These are phyloP conservation scores for Clitopilus passeckerianus DNA, from an alignment of 768 basidiomycete genomes.

Conservation along the genomic window DNA sequence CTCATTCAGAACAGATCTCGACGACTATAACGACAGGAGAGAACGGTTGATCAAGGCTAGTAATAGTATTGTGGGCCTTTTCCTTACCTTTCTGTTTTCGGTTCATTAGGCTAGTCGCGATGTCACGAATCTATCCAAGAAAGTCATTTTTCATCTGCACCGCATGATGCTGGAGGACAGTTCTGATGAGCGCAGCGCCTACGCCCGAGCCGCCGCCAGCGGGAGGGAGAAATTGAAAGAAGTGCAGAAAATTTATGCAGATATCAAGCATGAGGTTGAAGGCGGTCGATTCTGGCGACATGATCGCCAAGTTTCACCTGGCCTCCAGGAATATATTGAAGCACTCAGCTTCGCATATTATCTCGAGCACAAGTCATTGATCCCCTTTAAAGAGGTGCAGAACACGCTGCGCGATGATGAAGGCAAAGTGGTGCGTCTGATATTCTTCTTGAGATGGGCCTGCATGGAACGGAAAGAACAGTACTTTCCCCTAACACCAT, in stretches of 20 bases:
- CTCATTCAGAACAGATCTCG: conserved; percentile 65
- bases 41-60: conserved; percentile 87
- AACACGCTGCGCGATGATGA: conserved; percentile 52
- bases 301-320: conserved; percentile 67
- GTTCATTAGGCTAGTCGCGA: conserved; percentile 68
- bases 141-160: conserved; percentile 89
- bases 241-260: conserved; percentile 59
- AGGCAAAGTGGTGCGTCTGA: conserved; percentile 56
- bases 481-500: conserved; percentile 72
- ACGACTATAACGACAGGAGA: conserved; percentile 80
- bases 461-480: conserved; percentile 20
- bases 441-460: neutral
- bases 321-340: conserved; percentile 95
- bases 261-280: conserved; percentile 54
- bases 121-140: conserved; percentile 88
- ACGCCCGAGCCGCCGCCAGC: conserved; percentile 39
- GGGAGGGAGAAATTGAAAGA: conserved; percentile 61
- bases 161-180: conserved; percentile 44
- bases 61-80: conserved; percentile 2
- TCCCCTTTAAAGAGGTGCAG: conserved; percentile 68
- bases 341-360: conserved; percentile 87
- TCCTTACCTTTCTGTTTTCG: neutral
- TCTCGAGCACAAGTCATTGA: conserved; percentile 61
- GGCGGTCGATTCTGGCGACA: conserved; percentile 77
- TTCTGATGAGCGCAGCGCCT: conserved; percentile 20